Conservation (phyloP, 805 yeast species). For the Spencermartinsiella europaea region DNA sequence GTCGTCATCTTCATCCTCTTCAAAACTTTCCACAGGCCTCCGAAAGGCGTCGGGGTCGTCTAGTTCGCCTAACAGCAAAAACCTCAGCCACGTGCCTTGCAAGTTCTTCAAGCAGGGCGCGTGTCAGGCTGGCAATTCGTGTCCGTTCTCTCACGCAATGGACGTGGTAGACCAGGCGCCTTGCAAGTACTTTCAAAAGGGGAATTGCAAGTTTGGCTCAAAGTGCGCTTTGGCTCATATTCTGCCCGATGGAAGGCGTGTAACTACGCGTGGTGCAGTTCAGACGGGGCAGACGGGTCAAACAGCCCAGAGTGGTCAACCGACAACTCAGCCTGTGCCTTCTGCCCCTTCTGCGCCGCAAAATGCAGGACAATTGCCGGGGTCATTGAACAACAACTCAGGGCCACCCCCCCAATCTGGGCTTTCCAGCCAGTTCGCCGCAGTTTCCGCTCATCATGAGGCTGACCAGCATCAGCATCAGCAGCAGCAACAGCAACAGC, state of each 20-base stretch:
- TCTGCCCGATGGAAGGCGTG: conserved; percentile 81
- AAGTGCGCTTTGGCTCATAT: conserved; percentile 94
- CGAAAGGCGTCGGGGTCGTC: conserved; percentile 4
- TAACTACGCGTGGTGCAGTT: conserved; percentile 37
- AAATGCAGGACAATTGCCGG: not conserved
- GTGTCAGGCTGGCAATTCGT: conserved; percentile 89
- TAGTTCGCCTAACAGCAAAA: conserved; percentile 6
- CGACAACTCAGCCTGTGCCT: not conserved
- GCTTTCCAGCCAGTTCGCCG: not conserved
- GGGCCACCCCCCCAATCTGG: conserved; percentile 2
- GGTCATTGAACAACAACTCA: not conserved
- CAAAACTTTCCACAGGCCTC: conserved; percentile 14
- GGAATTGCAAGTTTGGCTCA: conserved; percentile 93
- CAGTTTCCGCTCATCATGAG: not conserved
- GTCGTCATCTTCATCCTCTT: conserved; percentile 2
- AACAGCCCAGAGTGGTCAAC: not conserved
- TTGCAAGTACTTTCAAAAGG: conserved; percentile 91
- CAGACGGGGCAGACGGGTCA: not conserved
- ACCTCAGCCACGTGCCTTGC: conserved; percentile 76
- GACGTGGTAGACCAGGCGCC: conserved; percentile 54
- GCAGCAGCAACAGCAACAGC: not conserved
- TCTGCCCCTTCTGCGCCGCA: not conserved
- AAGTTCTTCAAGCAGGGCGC: conserved; percentile 88
- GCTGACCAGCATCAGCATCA: conserved; percentile 4
- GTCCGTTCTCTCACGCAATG: conserved; percentile 83